phyloP scores from a whole-genome alignment of 2,329 filamentous ascomycete genomes.

The Ophiognomonia clavigignenti-juglandacearum region DNA sequence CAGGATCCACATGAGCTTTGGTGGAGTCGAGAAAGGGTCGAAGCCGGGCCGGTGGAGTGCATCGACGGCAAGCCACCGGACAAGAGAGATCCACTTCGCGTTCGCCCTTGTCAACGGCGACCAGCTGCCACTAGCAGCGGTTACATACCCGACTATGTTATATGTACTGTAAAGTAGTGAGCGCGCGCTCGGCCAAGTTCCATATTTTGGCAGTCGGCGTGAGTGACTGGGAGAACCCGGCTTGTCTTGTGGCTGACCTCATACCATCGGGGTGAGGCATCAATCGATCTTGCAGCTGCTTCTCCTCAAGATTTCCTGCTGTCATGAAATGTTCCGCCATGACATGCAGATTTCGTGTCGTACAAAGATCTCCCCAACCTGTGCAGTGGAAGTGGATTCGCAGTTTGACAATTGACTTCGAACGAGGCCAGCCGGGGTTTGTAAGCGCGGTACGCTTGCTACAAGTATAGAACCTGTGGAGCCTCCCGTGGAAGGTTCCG shows the following conservation, averaged over 20 bases:
- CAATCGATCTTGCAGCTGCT: not conserved
- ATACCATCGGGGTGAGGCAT: not conserved
- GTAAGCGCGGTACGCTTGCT: conserved; percentile 13
- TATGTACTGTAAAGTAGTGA: no score
- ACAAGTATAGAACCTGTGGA: conserved; percentile 14
- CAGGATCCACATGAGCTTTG: not conserved
- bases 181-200: conserved; percentile 10
- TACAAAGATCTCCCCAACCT: conserved; percentile 13
- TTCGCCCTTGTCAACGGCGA: conserved; percentile 1
- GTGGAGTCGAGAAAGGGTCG: conserved; percentile 10
- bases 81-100: conserved; percentile 3
- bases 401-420: no score
- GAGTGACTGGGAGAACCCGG: not conserved
- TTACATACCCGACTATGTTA: no score
- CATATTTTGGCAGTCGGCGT: no score
- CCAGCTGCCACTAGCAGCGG: not conserved
- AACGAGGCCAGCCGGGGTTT: no score
- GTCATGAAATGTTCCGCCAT: conserved; percentile 5
- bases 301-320: not conserved
- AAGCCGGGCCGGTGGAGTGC: conserved; percentile 6
- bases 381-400: conserved; percentile 16
- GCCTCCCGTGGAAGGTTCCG: conserved; percentile 4
- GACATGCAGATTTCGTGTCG: conserved; percentile 15
- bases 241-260: no score
- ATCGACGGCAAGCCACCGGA: conserved; percentile 4